Percentiles rank a stretch among this genome's conserved stretches.
These are phyloP conservation scores for Skeletonema menzelii DNA, from an alignment of 108 stramenopile species.

Conservation along the genomic window DNA sequence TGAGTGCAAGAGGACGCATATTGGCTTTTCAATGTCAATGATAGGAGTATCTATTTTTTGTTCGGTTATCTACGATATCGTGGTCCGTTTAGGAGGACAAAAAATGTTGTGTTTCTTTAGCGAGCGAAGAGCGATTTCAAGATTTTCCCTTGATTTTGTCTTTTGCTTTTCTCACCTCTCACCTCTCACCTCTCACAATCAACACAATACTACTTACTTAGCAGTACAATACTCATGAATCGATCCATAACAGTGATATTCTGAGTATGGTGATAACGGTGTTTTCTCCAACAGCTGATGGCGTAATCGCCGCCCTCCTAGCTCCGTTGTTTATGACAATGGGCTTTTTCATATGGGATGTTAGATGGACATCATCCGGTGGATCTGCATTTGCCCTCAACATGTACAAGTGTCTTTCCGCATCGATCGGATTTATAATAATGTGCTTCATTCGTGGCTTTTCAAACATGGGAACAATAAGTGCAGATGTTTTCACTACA, in stretches of 20 bases:
- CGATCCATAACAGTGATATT: too few species aligned
- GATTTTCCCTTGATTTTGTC: too few species aligned
- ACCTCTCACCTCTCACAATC: too few species aligned
- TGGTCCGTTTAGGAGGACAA: too few species aligned
- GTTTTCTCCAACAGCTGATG: conserved; percentile 30
- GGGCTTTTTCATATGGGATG: conserved; percentile 83
- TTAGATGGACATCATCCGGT: conserved; percentile 53
- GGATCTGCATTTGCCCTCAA: conserved; percentile 83
- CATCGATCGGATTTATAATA: conserved; percentile 63
- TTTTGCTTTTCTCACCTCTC: too few species aligned
- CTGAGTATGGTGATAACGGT: conserved; percentile 1
- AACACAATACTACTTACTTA: too few species aligned
- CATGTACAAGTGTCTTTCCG: conserved; percentile 83
- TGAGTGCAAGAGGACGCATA: neutral
- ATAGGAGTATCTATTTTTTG: too few species aligned
- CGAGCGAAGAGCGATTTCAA: too few species aligned
- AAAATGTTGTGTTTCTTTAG: too few species aligned
- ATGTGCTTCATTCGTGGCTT: conserved; percentile 33
- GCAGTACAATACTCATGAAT: too few species aligned
- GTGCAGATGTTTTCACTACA: conserved; percentile 25
- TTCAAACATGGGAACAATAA: conserved; percentile 5
- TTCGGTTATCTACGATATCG: too few species aligned
- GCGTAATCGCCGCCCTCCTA: conserved; percentile 54
- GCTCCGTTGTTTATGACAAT: conserved; percentile 71
- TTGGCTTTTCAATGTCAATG: too few species aligned